These are phyloP conservation scores for Ceratobasidium sp. DNA, from an alignment of 1,284 basidiomycete species.

Conservation along the genomic window DNA sequence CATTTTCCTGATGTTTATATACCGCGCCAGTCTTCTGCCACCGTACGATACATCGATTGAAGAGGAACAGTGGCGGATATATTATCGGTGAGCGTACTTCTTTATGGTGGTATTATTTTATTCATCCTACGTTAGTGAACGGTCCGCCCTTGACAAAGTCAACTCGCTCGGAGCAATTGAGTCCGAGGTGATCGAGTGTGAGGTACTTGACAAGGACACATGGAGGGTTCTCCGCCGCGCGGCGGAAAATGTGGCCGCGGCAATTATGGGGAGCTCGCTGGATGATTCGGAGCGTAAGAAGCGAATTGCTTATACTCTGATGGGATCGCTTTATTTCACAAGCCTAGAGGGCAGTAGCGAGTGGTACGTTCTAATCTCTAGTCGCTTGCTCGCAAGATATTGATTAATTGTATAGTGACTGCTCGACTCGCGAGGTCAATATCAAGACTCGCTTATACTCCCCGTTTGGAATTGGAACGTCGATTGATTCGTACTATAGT, in stretches of 20 bases:
- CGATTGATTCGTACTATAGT: conserved; percentile 21
- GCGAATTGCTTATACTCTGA: conserved; percentile 8
- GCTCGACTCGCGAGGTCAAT: background rate
- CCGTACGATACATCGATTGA: conserved; percentile 19
- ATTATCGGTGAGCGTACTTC: conserved; percentile 24
- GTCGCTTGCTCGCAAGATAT: background rate
- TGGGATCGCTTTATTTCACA: conserved; percentile 37
- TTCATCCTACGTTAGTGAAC: background rate
- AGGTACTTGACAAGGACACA: conserved; percentile 5
- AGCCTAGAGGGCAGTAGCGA: conserved; percentile 6
- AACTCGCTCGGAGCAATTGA: conserved; percentile 3
- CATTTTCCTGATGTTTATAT: background rate
- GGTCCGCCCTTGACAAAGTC: conserved; percentile 27
- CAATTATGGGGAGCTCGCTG: conserved; percentile 4
- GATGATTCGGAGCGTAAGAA: conserved; percentile 28
- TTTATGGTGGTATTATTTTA: background rate
- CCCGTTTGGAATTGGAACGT: conserved; percentile 34
- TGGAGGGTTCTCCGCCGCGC: conserved; percentile 19
- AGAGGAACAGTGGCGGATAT: conserved; percentile 28
- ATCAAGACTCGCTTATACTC: conserved; percentile 27
- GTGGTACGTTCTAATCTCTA: background rate
- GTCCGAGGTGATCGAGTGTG: conserved; percentile 3
- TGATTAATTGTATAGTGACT: background rate
- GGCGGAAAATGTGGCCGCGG: conserved; percentile 20
- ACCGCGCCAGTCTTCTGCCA: conserved; percentile 18